These are phyloP conservation scores for Citeromyces matritensis DNA, from an alignment of 805 yeast species.

Conservation along the genomic window DNA sequence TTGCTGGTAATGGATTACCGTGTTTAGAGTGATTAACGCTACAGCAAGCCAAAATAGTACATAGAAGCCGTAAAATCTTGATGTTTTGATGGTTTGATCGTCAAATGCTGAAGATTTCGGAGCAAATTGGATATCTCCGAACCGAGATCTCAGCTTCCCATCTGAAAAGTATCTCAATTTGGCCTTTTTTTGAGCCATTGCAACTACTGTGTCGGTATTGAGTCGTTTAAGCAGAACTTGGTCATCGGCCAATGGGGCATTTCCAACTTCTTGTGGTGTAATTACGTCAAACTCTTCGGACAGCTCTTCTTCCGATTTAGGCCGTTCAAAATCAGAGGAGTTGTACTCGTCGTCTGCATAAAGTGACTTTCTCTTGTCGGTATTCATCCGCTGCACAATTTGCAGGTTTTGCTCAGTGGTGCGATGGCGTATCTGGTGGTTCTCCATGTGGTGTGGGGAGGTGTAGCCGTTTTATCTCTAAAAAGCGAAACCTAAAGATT, in stretches of 20 bases:
- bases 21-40: conserved; percentile 36
- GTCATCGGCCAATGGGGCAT: no score
- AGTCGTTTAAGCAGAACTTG: no score
- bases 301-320: background rate
- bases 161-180: conserved; percentile 10
- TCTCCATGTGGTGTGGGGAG: no score
- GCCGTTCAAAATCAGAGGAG: background rate
- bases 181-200: no score
- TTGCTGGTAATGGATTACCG: conserved; percentile 35
- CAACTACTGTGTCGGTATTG: no score
- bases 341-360: conserved; percentile 1
- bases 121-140: conserved; percentile 35
- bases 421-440: no score
- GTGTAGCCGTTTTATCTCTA: no score
- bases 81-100: conserved; percentile 22
- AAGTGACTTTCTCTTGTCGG: conserved; percentile 2
- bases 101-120: conserved; percentile 37
- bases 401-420: no score
- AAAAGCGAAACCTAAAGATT: no score
- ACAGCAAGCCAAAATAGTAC: conserved; percentile 66
- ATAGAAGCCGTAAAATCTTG: conserved; percentile 65
- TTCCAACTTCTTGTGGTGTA: background rate
- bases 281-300: background rate
- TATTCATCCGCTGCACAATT: background rate
- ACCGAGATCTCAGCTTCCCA: conserved; percentile 29